Percentiles rank a stretch among this genome's conserved stretches.
These are phyloP conservation scores for Lycium ferocissimum DNA, from an alignment of 257 asterid genomes.

Conservation along the genomic window DNA sequence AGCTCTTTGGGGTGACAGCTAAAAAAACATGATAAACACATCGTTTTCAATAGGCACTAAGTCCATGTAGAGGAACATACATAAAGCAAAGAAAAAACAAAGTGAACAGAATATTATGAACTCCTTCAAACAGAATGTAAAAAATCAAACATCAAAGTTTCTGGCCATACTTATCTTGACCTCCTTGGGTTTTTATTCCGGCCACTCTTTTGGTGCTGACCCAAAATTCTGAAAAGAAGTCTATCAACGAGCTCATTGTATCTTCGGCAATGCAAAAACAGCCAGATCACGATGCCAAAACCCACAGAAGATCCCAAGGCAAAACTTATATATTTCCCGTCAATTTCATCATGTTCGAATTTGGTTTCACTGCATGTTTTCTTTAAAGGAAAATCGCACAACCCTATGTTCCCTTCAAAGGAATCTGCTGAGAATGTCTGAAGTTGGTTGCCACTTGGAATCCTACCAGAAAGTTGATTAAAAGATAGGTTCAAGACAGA, in stretches of 20 bases:
- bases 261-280: not conserved
- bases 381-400: not conserved
- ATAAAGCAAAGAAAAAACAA: too few relatives aligned
- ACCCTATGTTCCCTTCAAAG: constrained; percentile 40
- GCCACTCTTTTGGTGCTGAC: not conserved
- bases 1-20: too few relatives aligned
- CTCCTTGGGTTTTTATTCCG: not conserved
- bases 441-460: constrained; percentile 45
- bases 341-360: not conserved
- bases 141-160: not conserved
- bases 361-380: not conserved
- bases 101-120: too few relatives aligned
- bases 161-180: not conserved
- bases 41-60: too few relatives aligned
- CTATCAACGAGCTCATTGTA: not conserved
- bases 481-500: constrained; percentile 48
- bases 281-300: too few relatives aligned
- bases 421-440: constrained; percentile 35
- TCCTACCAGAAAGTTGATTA: constrained; percentile 47
- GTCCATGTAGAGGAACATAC: too few relatives aligned
- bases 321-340: too few relatives aligned
- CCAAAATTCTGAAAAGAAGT: not conserved
- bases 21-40: too few relatives aligned
- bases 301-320: too few relatives aligned
- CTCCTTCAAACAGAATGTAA: not conserved